Conservation (phyloP, 345 rosid genomes). For the Eucalyptus cloeziana region DNA sequence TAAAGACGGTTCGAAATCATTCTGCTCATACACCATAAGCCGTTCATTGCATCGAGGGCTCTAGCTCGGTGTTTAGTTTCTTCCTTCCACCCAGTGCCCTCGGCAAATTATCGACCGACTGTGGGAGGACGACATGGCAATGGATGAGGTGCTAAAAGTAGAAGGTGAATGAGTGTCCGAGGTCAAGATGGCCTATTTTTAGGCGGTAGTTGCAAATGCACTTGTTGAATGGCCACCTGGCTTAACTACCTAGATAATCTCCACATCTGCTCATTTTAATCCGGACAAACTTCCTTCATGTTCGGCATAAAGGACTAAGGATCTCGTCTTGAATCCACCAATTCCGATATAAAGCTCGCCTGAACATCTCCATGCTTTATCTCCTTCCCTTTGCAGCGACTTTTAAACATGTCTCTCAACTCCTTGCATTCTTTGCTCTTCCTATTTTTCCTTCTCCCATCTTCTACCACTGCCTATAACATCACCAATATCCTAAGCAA, state of each 20-base stretch:
- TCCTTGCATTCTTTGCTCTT: background rate
- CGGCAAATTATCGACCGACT: background rate
- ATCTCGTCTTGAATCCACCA: background rate
- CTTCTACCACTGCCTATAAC: slow-evolving; percentile 3
- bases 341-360: background rate
- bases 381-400: background rate
- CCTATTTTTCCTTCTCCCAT: background rate
- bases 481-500: slow-evolving; percentile 12
- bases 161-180: background rate
- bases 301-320: background rate
- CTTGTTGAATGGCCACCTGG: background rate
- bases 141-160: background rate
- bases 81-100: background rate
- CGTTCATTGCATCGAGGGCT: background rate
- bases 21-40: background rate
- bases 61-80: background rate
- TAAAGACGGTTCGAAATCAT: background rate
- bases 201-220: background rate
- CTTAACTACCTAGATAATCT: background rate
- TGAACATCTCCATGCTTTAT: background rate
- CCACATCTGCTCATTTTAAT: background rate
- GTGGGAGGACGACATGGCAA: background rate
- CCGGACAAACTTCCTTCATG: background rate
- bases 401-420: background rate
- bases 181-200: background rate